A percentile compares a stretch with the other conserved stretches of the same genome.
These are phyloP conservation scores for Arabidopsis suecica DNA, from an alignment of 345 rosid species.

Conservation along the genomic window DNA sequence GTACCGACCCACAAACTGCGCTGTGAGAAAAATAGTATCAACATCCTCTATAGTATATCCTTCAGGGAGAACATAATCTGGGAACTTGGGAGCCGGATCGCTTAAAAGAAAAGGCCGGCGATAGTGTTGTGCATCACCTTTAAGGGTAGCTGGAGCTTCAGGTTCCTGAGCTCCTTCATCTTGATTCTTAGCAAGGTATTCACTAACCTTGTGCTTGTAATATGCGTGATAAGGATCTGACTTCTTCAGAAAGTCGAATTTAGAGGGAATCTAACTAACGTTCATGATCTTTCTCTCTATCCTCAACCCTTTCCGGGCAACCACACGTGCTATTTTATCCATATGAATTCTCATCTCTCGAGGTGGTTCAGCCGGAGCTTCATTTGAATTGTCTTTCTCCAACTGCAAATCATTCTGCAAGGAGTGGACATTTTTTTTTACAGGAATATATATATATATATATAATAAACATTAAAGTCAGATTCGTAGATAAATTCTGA, in stretches of 20 bases:
- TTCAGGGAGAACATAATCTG: no score
- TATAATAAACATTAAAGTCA: no score
- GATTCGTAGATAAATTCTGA: no score
- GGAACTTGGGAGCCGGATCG: no score
- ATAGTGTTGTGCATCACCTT: no score
- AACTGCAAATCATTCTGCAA: no score
- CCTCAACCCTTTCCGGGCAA: background rate
- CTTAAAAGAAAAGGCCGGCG: no score
- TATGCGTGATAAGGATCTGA: background rate
- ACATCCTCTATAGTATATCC: no score
- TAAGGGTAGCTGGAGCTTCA: background rate
- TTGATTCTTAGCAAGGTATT: constrained; percentile 1
- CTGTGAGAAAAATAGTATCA: background rate
- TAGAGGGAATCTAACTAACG: background rate
- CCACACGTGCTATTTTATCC: background rate
- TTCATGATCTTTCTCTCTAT: background rate
- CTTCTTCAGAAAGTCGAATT: background rate
- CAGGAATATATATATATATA: no score
- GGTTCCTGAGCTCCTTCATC: background rate
- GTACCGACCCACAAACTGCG: background rate
- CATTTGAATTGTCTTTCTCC: background rate
- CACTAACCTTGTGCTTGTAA: background rate
- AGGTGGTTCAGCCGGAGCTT: background rate
- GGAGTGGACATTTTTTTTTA: no score
- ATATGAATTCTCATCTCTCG: background rate